phyloP scores from a whole-genome alignment of 805 yeast genomes.

The Candida railenensis region DNA sequence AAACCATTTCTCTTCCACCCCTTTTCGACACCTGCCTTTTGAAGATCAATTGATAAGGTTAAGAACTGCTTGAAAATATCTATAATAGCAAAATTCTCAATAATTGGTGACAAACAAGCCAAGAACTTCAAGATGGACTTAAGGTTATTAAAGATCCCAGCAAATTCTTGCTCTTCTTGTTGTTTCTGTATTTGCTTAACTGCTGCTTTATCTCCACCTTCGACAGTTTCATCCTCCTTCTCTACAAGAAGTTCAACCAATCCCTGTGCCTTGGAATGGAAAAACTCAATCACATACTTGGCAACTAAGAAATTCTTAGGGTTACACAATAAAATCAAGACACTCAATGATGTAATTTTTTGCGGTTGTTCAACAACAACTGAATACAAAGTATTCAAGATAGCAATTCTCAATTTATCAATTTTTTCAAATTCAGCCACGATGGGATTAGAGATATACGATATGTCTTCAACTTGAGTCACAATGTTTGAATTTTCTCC shows the following conservation, averaged over 20 bases:
- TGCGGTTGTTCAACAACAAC: constrained; percentile 88
- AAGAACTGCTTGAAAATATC: constrained; percentile 55
- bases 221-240: constrained; percentile 5
- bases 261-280: constrained; percentile 62
- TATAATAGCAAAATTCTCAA: constrained; percentile 42
- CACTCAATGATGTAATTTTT: constrained; percentile 71
- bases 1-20: constrained; percentile 46
- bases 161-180: constrained; percentile 24
- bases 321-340: constrained; percentile 65
- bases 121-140: constrained; percentile 72
- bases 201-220: constrained; percentile 3
- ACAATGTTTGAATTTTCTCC: constrained; percentile 42
- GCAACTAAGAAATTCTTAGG: constrained; percentile 65
- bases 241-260: constrained; percentile 39
- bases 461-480: constrained; percentile 49
- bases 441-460: constrained; percentile 66
- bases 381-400: constrained; percentile 65
- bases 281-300: constrained; percentile 62
- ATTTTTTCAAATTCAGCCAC: constrained; percentile 64
- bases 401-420: constrained; percentile 55
- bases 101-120: constrained; percentile 62
- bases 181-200: constrained; percentile 4
- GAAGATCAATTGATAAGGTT: constrained; percentile 55
- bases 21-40: constrained; percentile 24
- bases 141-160: constrained; percentile 67